Evolutionary conservation across 2,329 filamentous ascomycete species (phyloP), one percentile per base, ranked within the genome.

Genomic region (Trichoderma arundinaceum): DNA sequence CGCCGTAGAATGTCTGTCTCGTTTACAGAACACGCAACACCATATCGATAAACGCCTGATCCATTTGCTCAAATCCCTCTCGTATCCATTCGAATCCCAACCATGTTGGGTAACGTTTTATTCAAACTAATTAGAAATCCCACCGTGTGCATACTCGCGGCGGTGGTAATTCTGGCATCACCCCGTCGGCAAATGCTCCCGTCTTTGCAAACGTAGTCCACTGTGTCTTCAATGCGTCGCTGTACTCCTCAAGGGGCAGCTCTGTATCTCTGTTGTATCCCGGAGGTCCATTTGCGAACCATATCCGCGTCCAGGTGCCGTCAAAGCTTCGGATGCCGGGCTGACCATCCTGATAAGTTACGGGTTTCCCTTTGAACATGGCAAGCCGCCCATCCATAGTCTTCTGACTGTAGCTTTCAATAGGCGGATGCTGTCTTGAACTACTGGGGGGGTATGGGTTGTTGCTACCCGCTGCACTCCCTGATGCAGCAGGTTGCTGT

Each of bases 101-200:
- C 28, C 35, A 28, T 46, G 17, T 44, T 9, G 5, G 41, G 17
- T 32, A 44, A 57, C 57, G 19, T 46, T 53, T 10, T 17, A 49
- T 52, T 60, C 57, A 35, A 52, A 13, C 10, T 28, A 17, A 57
- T 80, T 76, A 94, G 72, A 94, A 88, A 73, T 92, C 87, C 85
- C 90, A 94, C 33, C 80, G 77, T 69, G 88, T 88, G 82, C 88
- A 94, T 73, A 94, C 92, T 68, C 87, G 83, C 77, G 88, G 89
- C 0, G 94, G 94, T 19, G 94, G 92, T 52, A 92, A 79, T 71
- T 90, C 83, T 0, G 94, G 94, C 79, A 97, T 90, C 7, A 88
- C 72, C 0, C 89, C 90, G 41, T 87, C 87, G 48, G 85, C 82
- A 75, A 96, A 97, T 38, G 75, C 77, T 0, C 92, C 92, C 19